Percentiles rank a stretch among this genome's conserved stretches.
These are phyloP conservation scores for Sophora flavescens DNA, from an alignment of 306 rosid genomes.

Conservation along the genomic window DNA sequence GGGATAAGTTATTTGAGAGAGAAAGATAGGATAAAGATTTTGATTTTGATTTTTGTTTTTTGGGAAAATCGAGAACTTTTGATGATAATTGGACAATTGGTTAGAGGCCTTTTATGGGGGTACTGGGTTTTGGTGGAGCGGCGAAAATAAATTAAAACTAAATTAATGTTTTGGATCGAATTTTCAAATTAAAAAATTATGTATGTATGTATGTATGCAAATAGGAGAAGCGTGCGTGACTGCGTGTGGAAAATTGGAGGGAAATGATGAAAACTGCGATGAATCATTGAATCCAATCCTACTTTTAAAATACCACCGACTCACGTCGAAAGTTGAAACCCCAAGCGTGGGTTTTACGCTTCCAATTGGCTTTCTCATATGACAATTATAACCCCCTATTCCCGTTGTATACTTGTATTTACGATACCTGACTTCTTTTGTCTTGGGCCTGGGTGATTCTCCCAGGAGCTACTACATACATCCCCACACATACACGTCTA, in stretches of 20 bases:
- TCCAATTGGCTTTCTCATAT: background rate
- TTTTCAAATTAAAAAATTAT: background rate
- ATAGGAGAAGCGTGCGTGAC: constrained; percentile 41
- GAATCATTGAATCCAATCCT: background rate
- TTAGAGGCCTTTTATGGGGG: constrained; percentile 32
- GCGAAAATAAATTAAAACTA: constrained; percentile 36
- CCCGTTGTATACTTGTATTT: background rate
- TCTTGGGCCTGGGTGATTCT: too few relatives aligned
- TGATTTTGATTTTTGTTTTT: constrained; percentile 2
- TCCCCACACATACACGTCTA: too few relatives aligned
- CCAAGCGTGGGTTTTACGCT: constrained; percentile 39
- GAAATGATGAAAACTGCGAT: constrained; percentile 43
- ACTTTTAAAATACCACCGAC: constrained; percentile 20
- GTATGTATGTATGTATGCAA: background rate
- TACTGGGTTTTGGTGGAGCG: constrained; percentile 27
- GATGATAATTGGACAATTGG: constrained; percentile 4
- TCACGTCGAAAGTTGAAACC: background rate
- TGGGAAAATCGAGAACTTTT: constrained; percentile 25
- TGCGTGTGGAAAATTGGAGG: constrained; percentile 49
- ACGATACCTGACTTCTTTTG: background rate
- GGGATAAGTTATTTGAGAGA: background rate
- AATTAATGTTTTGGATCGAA: constrained; percentile 1
- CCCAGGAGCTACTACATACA: too few relatives aligned
- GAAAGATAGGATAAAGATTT: background rate
- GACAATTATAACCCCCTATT: background rate